phyloP scores from a whole-genome alignment of 2,329 filamentous ascomycete genomes.

The Colletotrichum echinochloae region DNA sequence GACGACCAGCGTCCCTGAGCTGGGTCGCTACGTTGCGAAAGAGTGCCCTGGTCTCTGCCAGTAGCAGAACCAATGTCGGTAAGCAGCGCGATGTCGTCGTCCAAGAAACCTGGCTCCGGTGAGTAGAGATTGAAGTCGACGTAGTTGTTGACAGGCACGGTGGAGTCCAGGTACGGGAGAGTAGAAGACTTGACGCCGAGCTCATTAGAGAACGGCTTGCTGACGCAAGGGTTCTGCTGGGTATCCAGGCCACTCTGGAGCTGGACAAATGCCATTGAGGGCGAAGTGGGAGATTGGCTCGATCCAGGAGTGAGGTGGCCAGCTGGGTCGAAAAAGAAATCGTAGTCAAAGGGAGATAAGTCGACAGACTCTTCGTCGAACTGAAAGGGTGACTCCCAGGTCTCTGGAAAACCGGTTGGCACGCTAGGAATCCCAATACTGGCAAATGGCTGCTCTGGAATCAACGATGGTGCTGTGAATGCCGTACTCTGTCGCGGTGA shows the following conservation, averaged over 20 bases:
- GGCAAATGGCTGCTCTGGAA: slow-evolving; percentile 41
- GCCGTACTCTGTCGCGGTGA: slow-evolving; percentile 2
- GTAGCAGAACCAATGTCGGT: slow-evolving; percentile 41
- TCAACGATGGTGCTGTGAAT: slow-evolving; percentile 30
- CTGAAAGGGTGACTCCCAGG: slow-evolving; percentile 61
- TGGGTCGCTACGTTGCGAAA: background rate
- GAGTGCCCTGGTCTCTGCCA: background rate
- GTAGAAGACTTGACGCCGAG: slow-evolving; percentile 24
- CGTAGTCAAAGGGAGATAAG: slow-evolving; percentile 53
- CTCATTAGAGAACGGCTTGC: slow-evolving; percentile 6
- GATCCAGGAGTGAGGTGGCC: slow-evolving; percentile 56
- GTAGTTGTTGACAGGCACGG: slow-evolving; percentile 57
- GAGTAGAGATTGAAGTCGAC: slow-evolving; percentile 69
- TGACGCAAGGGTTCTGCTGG: slow-evolving; percentile 19
- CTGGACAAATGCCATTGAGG: slow-evolving; percentile 46
- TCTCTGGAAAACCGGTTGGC: slow-evolving; percentile 44
- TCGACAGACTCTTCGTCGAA: slow-evolving; percentile 55
- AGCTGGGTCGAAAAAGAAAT: slow-evolving; percentile 60
- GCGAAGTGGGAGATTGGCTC: slow-evolving; percentile 49
- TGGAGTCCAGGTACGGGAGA: slow-evolving; percentile 58
- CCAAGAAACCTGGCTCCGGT: slow-evolving; percentile 60
- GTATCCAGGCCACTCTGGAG: background rate
- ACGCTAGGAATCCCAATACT: slow-evolving; percentile 41
- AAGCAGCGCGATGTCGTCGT: slow-evolving; percentile 59
- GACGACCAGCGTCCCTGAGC: slow-evolving; percentile 2